Evolutionary conservation across 2,329 filamentous ascomycete genomes (phyloP), one percentile per base, ranked within the genome.

Genomic region (Penicillium sp.): DNA sequence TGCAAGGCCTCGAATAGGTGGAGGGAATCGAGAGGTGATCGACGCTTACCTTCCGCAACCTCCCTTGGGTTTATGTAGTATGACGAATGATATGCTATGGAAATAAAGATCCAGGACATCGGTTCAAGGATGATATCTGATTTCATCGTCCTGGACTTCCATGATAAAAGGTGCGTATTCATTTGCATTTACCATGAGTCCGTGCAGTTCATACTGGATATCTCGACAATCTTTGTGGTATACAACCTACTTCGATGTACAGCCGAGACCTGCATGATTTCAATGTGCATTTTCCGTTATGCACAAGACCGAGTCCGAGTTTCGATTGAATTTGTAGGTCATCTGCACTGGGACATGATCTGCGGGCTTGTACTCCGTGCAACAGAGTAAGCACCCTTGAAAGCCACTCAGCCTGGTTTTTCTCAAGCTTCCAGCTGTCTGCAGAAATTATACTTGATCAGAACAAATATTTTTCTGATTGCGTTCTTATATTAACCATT

Each of bases 281-380:
- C 53, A 54, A 24, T 14, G 49, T 29, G 52, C 54, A 56, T 53
- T 22, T 14, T 47, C 54, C 31, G 37, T 31, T 42, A 40, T 48
- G 49, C 50, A 53, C 18, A 43, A 31, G 43, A 53, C 49, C 43
- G 22, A 53, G 50, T n/a, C 35, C 38, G 50, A 47, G 49, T 10
- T 44, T 24, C 37, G 35, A 59, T 54, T 43, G 37, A 20, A 61
- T 61, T 63, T 50, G 52, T 57, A 58, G 50, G 58, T 64, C 63
- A 65, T 63, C 61, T 64, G 61, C 58, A 43, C 22, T 56, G 50
- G 40, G 55, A 22, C 46, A 60, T 51, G 56, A 61, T 61, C 60
- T 52, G 51, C 52, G 56, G 48, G 39, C 49, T 54, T 61, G 56
- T 35, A 46, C 44, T 34, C 44, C 31, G 43, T 46, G 16, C 43